Percentiles rank a stretch among this genome's conserved stretches.
Evolutionary conservation across 306 rosid genomes (phyloP).

Genomic region (Trifolium subterraneum): DNA sequence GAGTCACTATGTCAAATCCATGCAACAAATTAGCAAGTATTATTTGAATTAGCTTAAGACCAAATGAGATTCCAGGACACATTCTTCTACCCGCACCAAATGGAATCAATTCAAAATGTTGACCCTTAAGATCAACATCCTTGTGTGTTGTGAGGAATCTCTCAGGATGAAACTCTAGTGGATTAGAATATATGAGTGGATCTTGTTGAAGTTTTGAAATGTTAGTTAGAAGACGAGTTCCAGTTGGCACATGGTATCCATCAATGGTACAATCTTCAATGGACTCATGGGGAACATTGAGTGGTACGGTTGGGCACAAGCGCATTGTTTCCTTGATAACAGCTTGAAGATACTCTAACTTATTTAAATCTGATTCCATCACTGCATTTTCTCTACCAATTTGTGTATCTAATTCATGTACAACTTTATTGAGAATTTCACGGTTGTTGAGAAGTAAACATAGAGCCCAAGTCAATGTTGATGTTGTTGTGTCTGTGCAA

Average conservation of each 20-base stretch:
- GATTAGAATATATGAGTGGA: neutral
- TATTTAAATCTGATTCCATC: slow-evolving; percentile 45
- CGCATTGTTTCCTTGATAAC: slow-evolving; percentile 61
- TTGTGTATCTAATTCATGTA: slow-evolving; percentile 39
- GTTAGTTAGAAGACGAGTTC: slow-evolving; percentile 56
- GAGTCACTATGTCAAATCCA: slow-evolving; percentile 36
- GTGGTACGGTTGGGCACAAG: slow-evolving; percentile 55
- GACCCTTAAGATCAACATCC: slow-evolving; percentile 13
- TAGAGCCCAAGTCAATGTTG: slow-evolving; percentile 47
- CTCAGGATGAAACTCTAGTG: slow-evolving; percentile 37
- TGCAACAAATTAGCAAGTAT: slow-evolving; percentile 40
- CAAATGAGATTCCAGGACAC: slow-evolving; percentile 35
- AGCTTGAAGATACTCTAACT: slow-evolving; percentile 53
- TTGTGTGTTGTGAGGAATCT: slow-evolving; percentile 39
- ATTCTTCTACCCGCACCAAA: slow-evolving; percentile 43
- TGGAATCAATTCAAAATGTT: slow-evolving; percentile 37
- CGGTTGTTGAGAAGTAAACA: slow-evolving; percentile 44
- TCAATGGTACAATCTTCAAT: slow-evolving; percentile 53
- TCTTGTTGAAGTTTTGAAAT: slow-evolving; percentile 53
- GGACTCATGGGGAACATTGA: slow-evolving; percentile 44
- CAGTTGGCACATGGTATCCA: slow-evolving; percentile 47
- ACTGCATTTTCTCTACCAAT: slow-evolving; percentile 25
- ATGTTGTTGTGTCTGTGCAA: slow-evolving; percentile 40
- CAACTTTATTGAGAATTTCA: slow-evolving; percentile 34
- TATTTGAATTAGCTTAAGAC: slow-evolving; percentile 23